Conservation (phyloP, 495 filamentous ascomycete species). For the Aeminium ludgeri region DNA sequence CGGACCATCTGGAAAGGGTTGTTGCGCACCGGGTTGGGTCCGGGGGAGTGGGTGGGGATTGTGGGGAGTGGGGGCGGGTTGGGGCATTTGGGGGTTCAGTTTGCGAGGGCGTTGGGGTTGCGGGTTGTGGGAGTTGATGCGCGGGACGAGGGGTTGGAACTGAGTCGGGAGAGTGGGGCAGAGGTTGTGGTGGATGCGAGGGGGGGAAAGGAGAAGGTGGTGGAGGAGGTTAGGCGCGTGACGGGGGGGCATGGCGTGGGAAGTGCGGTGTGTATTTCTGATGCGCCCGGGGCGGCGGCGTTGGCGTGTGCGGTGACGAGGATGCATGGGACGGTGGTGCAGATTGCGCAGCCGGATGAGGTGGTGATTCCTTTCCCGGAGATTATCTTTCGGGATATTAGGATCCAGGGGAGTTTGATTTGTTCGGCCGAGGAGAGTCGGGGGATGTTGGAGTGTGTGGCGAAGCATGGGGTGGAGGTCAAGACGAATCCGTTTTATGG, state of each 20-base stretch:
- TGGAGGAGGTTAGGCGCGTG: conserved; percentile 28
- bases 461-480: conserved; percentile 33
- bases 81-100: conserved; percentile 38
- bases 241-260: conserved; percentile 34
- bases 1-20: conserved; percentile 36
- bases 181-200: conserved; percentile 37
- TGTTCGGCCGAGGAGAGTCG: conserved; percentile 31
- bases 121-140: conserved; percentile 39
- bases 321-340: conserved; percentile 37
- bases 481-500: conserved; percentile 37
- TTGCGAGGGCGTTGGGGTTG: conserved; percentile 36
- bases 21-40: conserved; percentile 27
- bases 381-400: conserved; percentile 38
- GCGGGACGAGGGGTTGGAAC: conserved; percentile 33
- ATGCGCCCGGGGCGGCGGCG: conserved; percentile 29
- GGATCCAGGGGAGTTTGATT: conserved; percentile 32
- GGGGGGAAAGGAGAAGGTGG: conserved; percentile 28
- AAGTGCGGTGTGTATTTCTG: conserved; percentile 31
- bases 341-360: conserved; percentile 36
- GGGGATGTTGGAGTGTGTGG: conserved; percentile 36
- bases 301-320: conserved; percentile 35
- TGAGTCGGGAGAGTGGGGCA: conserved; percentile 30
- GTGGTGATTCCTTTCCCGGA: conserved; percentile 36
- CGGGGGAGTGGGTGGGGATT: conserved; percentile 34
- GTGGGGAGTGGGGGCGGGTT: conserved; percentile 42